Evolutionary conservation across 371 early-diverging fungal species (phyloP), one percentile per base, ranked within the genome.

Genomic region (Mortierella sp.): DNA sequence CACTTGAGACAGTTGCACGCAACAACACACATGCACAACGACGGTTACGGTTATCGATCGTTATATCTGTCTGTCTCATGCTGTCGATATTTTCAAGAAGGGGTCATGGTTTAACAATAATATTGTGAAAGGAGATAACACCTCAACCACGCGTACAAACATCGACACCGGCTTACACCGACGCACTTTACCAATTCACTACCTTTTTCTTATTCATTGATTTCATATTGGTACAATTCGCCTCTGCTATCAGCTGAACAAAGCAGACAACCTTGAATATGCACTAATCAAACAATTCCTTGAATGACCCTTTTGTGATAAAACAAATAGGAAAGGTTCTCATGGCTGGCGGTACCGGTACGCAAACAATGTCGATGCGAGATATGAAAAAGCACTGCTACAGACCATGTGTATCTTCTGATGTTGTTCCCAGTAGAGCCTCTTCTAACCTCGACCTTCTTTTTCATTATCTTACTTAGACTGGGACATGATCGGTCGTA

Each of bases 401-500:
- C 28, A 28, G 4, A 50, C 21, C 42, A 55, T 74, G 7, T 47
- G 26, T 5, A 16, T n/a, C 13, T 54, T 42, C 47, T 38, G 44
- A 24, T 44, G 13, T 6, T 50, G 13, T 6, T 8, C 0, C 1
- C 48, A 9, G 21, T 75, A 5, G 13, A 38, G 7, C 57, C 54
- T 19, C 14, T 4, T 38, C 70, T 57, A 31, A 52, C 55, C 13
- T 34, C 31, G 0, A 28, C 60, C 55, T 45, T 42, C 38, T n/a
- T 24, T 24, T 45, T 3, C 24, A 24, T 45, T 10, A 8, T 11
- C 42, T 38, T 24, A 9, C 21, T 70, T 73, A 78, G 89, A 87
- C 71, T 90, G 90, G 90, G 88, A 88, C 60, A 81, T 81, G 77
- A 88, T 90, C 72, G 88, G 88, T 44, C 86, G 89, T n/a, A 88